A percentile compares a stretch with the other conserved stretches of the same genome.
Conservation (phyloP, 108 stramenopile species). For the Pseudonitzschia multiseries region DNA sequence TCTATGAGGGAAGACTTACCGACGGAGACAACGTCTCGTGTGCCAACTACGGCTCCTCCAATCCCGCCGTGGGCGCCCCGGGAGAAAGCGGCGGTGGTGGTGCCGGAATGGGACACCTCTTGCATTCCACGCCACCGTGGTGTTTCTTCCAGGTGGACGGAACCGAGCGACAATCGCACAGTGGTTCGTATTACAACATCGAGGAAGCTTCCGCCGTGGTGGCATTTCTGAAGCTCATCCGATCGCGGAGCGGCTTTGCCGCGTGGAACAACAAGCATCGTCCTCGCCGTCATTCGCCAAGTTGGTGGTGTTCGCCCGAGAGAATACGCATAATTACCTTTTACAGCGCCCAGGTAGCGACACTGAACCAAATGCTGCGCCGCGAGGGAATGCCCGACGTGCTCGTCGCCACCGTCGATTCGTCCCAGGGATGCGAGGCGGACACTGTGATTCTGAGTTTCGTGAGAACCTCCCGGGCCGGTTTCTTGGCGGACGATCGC, state of each 20-base stretch:
- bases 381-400: slow-evolving; percentile 34
- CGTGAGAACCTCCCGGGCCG: slow-evolving; percentile 74
- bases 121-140: slow-evolving; percentile 34
- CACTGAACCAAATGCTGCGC: slow-evolving; percentile 23
- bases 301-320: slow-evolving; percentile 23
- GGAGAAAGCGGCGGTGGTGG: not conserved
- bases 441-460: slow-evolving; percentile 80
- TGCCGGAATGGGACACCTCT: slow-evolving; percentile 21
- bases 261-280: not conserved
- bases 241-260: not conserved
- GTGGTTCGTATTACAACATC: slow-evolving; percentile 28
- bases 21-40: slow-evolving; percentile 35
- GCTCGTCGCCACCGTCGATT: slow-evolving; percentile 84
- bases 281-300: not conserved
- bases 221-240: slow-evolving; percentile 19
- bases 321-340: slow-evolving; percentile 49
- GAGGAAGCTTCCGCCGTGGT: slow-evolving; percentile 52
- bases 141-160: slow-evolving; percentile 13
- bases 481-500: slow-evolving; percentile 71
- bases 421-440: slow-evolving; percentile 91
- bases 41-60: slow-evolving; percentile 24
- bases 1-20: slow-evolving; percentile 42
- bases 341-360: slow-evolving; percentile 49
- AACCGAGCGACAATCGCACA: slow-evolving; percentile 23
- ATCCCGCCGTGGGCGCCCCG: not conserved